These are phyloP conservation scores for Prunus armeniaca DNA, from an alignment of 306 rosid genomes.

Conservation along the genomic window DNA sequence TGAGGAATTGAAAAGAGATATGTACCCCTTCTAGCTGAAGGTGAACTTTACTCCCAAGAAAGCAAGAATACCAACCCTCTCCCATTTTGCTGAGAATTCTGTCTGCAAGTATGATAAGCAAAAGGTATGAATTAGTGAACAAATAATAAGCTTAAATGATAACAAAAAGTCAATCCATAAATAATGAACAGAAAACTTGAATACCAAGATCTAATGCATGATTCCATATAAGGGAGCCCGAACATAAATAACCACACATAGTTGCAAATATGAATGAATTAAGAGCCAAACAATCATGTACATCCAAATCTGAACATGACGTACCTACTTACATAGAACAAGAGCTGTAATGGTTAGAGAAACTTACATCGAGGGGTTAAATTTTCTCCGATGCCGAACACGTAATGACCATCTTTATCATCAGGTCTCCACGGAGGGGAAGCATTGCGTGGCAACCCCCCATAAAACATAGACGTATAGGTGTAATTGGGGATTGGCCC, in stretches of 20 bases:
- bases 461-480: constrained; percentile 47
- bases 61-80: constrained; percentile 48
- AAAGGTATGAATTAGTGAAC: constrained; percentile 17
- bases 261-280: not conserved
- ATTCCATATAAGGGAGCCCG: not conserved
- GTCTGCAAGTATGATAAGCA: constrained; percentile 45
- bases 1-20: not conserved
- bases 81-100: constrained; percentile 79
- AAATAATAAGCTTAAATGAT: not conserved
- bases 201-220: not conserved
- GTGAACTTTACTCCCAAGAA: not conserved
- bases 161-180: not conserved
- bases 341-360: not conserved
- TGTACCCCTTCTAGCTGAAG: not conserved
- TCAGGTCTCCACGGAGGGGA: constrained; percentile 87
- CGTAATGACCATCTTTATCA: constrained; percentile 74
- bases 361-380: constrained; percentile 64
- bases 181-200: not conserved
- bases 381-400: constrained; percentile 61
- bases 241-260: not conserved
- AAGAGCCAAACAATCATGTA: not conserved
- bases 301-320: not conserved
- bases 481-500: constrained; percentile 46
- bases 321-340: not conserved
- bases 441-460: constrained; percentile 56